Evolutionary conservation across 208 protist genomes (phyloP).

Genomic region (Leishmania braziliensis): DNA sequence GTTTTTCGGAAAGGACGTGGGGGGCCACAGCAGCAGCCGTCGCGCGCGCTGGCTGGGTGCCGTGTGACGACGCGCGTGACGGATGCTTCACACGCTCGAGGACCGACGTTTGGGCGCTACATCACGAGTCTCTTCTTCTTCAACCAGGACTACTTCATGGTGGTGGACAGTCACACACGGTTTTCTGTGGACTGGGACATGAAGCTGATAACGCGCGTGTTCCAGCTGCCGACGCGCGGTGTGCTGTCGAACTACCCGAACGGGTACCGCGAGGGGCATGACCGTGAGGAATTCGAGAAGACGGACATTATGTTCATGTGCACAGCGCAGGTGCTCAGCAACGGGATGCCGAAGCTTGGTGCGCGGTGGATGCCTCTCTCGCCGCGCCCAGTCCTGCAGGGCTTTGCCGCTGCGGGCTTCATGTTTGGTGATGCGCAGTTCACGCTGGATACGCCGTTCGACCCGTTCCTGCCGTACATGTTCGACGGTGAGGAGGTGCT

Average conservation of each 20-base stretch:
- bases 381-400: slow-evolving; percentile 43
- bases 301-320: slow-evolving; percentile 69
- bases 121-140: slow-evolving; percentile 77
- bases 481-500: slow-evolving; percentile 95
- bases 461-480: slow-evolving; percentile 91
- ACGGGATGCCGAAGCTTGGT: slow-evolving; percentile 74
- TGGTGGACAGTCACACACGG: slow-evolving; percentile 85
- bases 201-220: slow-evolving; percentile 68
- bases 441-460: slow-evolving; percentile 87
- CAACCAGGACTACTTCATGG: slow-evolving; percentile 88
- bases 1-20: slow-evolving; percentile 32
- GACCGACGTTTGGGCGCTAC: slow-evolving; percentile 84
- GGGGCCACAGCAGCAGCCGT: slow-evolving; percentile 42
- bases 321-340: slow-evolving; percentile 55
- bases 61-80: slow-evolving; percentile 59
- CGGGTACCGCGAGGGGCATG: slow-evolving; percentile 58
- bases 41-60: slow-evolving; percentile 49
- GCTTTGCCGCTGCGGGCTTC: slow-evolving; percentile 75
- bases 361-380: slow-evolving; percentile 39
- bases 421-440: slow-evolving; percentile 80
- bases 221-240: slow-evolving; percentile 63
- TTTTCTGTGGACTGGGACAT: slow-evolving; percentile 74
- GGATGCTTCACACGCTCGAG: slow-evolving; percentile 43
- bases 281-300: slow-evolving; percentile 48
- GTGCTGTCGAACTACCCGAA: slow-evolving; percentile 87